These are phyloP conservation scores for Cyberlindnera mississippiensis DNA, from an alignment of 805 yeast species.

Conservation along the genomic window DNA sequence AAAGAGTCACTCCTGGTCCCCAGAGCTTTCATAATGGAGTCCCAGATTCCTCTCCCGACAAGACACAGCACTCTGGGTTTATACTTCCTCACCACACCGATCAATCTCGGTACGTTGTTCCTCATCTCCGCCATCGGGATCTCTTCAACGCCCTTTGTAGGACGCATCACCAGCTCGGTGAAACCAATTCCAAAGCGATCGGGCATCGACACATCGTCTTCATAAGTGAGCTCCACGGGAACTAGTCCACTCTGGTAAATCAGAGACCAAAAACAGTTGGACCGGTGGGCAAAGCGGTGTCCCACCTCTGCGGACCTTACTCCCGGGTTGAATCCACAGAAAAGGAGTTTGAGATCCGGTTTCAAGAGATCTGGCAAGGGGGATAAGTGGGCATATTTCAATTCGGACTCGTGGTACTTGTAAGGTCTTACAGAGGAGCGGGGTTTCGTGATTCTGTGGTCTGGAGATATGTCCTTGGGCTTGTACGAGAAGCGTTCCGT, in stretches of 20 bases:
- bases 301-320: conserved; percentile 54
- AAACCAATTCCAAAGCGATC: conserved; percentile 53
- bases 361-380: conserved; percentile 25
- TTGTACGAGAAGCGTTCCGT: conserved; percentile 3
- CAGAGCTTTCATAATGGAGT: conserved; percentile 39
- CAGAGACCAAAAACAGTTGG: conserved; percentile 67
- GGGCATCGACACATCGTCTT: conserved; percentile 38
- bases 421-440: conserved; percentile 2
- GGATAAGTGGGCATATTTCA: conserved; percentile 14
- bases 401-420: conserved; percentile 15
- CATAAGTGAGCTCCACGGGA: conserved; percentile 23
- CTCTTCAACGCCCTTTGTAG: conserved; percentile 57
- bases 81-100: conserved; percentile 37
- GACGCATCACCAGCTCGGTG: conserved; percentile 64
- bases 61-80: conserved; percentile 47
- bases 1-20: conserved; percentile 35
- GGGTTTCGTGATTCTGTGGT: neutral
- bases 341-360: conserved; percentile 38
- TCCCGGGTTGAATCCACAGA: conserved; percentile 75
- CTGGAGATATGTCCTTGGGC: neutral
- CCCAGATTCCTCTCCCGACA: conserved; percentile 78
- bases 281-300: conserved; percentile 69
- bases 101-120: conserved; percentile 49
- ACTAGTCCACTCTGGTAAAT: conserved; percentile 50
- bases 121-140: conserved; percentile 49